Evolutionary conservation across 2,329 filamentous ascomycete genomes (phyloP).

Genomic region (Sphaerulina populicola): DNA sequence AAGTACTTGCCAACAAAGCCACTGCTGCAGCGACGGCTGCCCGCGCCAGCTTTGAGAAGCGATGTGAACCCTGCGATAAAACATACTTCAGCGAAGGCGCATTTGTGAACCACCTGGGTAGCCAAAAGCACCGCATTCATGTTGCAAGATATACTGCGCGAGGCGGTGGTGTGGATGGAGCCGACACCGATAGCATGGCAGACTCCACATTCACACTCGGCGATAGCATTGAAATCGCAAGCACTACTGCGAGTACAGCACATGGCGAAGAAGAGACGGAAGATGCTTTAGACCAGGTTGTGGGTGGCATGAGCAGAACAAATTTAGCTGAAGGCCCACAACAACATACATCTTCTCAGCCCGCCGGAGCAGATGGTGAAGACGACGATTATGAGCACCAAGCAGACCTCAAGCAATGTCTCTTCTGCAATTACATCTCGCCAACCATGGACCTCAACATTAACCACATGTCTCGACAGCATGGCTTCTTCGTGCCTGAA

Average conservation of each 20-base stretch:
- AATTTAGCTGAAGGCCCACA: slow-evolving; percentile 36
- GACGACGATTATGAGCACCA: slow-evolving; percentile 32
- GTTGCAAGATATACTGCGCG: slow-evolving; percentile 44
- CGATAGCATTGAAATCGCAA: slow-evolving; percentile 57
- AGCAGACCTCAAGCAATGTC: slow-evolving; percentile 50
- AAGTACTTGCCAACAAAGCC: slow-evolving; percentile 85
- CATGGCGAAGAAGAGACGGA: slow-evolving; percentile 46
- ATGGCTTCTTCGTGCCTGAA: slow-evolving; percentile 95
- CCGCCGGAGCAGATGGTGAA: slow-evolving; percentile 25
- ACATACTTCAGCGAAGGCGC: slow-evolving; percentile 96
- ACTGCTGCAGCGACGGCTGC: slow-evolving; percentile 74
- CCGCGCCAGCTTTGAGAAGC: slow-evolving; percentile 78
- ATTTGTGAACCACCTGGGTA: slow-evolving; percentile 83
- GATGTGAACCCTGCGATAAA: slow-evolving; percentile 75
- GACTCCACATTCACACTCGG: slow-evolving; percentile 88
- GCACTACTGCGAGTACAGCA: slow-evolving; percentile 40
- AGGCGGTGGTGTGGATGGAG: slow-evolving; percentile 49
- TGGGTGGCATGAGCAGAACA: slow-evolving; percentile 66
- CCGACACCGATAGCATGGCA: slow-evolving; percentile 58
- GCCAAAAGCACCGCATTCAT: slow-evolving; percentile 76
- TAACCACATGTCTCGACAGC: slow-evolving; percentile 81
- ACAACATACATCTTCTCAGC: slow-evolving; percentile 12
- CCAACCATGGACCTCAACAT: slow-evolving; percentile 67
- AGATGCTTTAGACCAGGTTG: slow-evolving; percentile 66
- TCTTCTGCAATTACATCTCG: slow-evolving; percentile 88